phyloP scores from a whole-genome alignment of 179 eudicot species.

The Vitellaria paradoxa region DNA sequence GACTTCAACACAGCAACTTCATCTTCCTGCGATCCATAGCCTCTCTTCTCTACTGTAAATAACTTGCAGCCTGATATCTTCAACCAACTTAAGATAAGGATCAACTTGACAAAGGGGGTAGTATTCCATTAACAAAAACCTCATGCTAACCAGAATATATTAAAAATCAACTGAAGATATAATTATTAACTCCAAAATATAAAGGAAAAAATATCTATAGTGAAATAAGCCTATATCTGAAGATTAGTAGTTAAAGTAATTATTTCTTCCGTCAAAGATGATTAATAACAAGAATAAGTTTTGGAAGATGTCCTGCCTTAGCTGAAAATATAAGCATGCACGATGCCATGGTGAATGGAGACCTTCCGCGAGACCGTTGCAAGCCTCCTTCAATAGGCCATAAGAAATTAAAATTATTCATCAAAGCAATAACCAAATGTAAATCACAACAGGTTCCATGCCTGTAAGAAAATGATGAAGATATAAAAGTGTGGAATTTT shows the following conservation, averaged over 20 bases:
- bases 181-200: background rate
- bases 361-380: slow-evolving; percentile 72
- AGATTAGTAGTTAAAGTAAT: slow-evolving; percentile 30
- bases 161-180: background rate
- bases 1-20: slow-evolving; percentile 57
- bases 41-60: slow-evolving; percentile 23
- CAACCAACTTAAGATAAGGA: slow-evolving; percentile 73
- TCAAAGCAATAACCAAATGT: background rate
- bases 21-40: slow-evolving; percentile 68
- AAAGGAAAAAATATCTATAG: background rate
- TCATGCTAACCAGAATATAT: background rate
- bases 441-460: too few species aligned
- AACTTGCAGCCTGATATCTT: slow-evolving; percentile 62
- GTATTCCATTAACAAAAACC: background rate
- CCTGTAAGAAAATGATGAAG: background rate
- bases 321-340: slow-evolving; percentile 81
- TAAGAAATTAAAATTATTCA: slow-evolving; percentile 11
- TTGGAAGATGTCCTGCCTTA: slow-evolving; percentile 69
- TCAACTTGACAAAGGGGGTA: slow-evolving; percentile 50
- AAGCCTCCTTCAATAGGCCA: slow-evolving; percentile 48
- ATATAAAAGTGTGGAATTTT: background rate
- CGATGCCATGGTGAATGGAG: slow-evolving; percentile 80
- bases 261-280: slow-evolving; percentile 60
- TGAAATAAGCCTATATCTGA: background rate
- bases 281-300: slow-evolving; percentile 62